Conservation (phyloP, 2,329 filamentous ascomycete species). For the Plectosphaerella sp. region DNA sequence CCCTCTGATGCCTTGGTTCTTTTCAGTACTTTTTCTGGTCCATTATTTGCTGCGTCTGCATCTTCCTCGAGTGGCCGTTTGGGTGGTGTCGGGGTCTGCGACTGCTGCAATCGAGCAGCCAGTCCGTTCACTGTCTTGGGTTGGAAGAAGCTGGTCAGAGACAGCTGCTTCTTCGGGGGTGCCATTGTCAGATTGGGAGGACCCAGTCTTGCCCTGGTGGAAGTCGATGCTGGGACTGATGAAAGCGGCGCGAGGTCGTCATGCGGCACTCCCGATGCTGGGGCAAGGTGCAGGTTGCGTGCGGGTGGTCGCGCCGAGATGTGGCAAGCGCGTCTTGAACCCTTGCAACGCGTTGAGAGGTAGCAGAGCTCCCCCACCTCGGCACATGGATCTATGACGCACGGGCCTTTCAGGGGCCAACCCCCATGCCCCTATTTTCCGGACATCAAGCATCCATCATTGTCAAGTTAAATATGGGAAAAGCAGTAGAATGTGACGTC, state of each 20-base stretch:
- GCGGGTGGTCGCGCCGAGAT: not conserved
- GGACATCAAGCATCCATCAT: not conserved
- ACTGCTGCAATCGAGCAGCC: conserved; percentile 28
- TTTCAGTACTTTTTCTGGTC: conserved; percentile 35
- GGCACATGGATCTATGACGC: not conserved
- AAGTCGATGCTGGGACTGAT: no score
- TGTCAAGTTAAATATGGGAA: no score
- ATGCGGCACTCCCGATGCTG: no score
- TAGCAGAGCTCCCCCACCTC: not conserved
- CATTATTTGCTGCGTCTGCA: conserved; percentile 36
- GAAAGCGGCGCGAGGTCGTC: no score
- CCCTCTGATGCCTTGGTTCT: conserved; percentile 37
- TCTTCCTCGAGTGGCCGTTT: conserved; percentile 52
- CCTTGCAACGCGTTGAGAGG: not conserved
- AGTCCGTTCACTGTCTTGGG: conserved; percentile 51
- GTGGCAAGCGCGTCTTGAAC: not conserved
- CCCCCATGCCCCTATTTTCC: not conserved
- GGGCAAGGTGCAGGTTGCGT: not conserved
- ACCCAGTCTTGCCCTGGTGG: not conserved
- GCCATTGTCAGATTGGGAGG: conserved; percentile 19
- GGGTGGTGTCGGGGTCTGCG: conserved; percentile 18
- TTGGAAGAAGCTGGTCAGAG: conserved; percentile 82
- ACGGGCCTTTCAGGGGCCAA: not conserved
- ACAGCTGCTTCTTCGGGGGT: conserved; percentile 65
- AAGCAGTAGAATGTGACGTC: no score